Base-by-base conservation (phyloP, 2,329 filamentous ascomycete genomes). In the Xylaria arbuscula region DNA sequence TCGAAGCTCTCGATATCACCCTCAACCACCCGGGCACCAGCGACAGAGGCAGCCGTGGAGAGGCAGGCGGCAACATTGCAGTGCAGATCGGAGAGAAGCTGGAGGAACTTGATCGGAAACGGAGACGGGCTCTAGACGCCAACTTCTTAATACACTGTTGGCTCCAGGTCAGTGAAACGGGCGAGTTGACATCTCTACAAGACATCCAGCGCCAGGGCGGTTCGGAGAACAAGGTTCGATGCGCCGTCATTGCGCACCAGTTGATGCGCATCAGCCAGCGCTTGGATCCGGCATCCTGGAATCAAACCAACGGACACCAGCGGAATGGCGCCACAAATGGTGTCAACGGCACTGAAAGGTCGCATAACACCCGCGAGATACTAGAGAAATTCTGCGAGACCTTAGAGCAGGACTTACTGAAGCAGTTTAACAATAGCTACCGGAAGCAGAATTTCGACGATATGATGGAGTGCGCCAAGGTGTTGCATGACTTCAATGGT, bases 361-460 rank as follows among this genome's bases (percentile, higher is more conserved):
- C 84, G 72, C 83, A 88, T 76, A 89, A 95, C 76, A 96, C 93
- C 1, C 89, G 93, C 71, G 94, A 98, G 79, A 89, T 97, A 17
- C 92, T 99, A 65, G 96, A 99, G 81, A 98, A 97, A 79, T 99
- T 98, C 80, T 93, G 94, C 32, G 96, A 99, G 79, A 94, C 93
- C 0, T 82, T 99, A 67, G 96, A 99, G 80, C 97, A 98, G 78
- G 96, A 99, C 77, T 84, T 99, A 47, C 83, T 99, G 69, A 93
- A 94, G 79, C 95, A 98, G 77, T 99, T 99, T 81, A 97, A 99
- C 83, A 93, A 97, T 77, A 98, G 95, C 83, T 98, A 98, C 80
- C 88, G 94, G 71, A 90, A 92, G 74, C 94, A 97, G 76, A 97
- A 98, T 81, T 98, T 97, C 77, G 93, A 98, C 73, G 94, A 97